Conservation (phyloP, 1,139 yeast species). For the Lodderomyces jiufengensis region DNA sequence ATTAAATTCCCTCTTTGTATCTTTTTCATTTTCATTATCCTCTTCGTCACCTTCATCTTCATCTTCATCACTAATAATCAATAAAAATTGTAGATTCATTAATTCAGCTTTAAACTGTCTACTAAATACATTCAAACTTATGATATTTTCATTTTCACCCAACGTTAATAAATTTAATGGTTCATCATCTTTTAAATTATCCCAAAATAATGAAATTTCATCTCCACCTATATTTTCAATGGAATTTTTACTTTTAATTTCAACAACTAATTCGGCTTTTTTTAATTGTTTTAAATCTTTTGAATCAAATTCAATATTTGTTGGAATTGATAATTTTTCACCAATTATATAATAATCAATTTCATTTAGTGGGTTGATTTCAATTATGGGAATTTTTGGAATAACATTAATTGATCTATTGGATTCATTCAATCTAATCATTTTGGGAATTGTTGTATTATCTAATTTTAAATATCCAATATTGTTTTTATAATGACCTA, state of each 20-base stretch:
- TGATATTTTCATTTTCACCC: slow-evolving; percentile 4
- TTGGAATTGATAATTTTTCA: slow-evolving; percentile 24
- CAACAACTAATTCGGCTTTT: slow-evolving; percentile 9
- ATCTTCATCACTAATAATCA: slow-evolving; percentile 22
- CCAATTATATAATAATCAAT: slow-evolving; percentile 16
- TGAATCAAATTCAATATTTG: slow-evolving; percentile 16
- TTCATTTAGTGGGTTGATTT: slow-evolving; percentile 9
- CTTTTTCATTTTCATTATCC: slow-evolving; percentile 13
- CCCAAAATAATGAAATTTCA: slow-evolving; percentile 31
- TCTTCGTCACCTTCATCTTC: slow-evolving; percentile 12
- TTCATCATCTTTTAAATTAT: slow-evolving; percentile 40
- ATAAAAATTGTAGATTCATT: slow-evolving; percentile 1
- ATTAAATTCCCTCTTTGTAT: background rate
- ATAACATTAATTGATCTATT: slow-evolving; percentile 15
- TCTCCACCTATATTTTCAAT: background rate
- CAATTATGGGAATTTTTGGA: slow-evolving; percentile 23
- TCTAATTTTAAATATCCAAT: background rate
- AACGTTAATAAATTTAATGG: slow-evolving; percentile 22
- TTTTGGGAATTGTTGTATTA: slow-evolving; percentile 5
- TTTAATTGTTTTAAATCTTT: slow-evolving; percentile 10
- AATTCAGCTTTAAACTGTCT: slow-evolving; percentile 1
- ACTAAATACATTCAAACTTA: slow-evolving; percentile 14
- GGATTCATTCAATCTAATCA: slow-evolving; percentile 3
- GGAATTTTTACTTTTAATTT: slow-evolving; percentile 10
- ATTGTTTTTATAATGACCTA: background rate